Evolutionary conservation across 345 rosid species (phyloP).

Genomic region (Citrus australasica): DNA sequence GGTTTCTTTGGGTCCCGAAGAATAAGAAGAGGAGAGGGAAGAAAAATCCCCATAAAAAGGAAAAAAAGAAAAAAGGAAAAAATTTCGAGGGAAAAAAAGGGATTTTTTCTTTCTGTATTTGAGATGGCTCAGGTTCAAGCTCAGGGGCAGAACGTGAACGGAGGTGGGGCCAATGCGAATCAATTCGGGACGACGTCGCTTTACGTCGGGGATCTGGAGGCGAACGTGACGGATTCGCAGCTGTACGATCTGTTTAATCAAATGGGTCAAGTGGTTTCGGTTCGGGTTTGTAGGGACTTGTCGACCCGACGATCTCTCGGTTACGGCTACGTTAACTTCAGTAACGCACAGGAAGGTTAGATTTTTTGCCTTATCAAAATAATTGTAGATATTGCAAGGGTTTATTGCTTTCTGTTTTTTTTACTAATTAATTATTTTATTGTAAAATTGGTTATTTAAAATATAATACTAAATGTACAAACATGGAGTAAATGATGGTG

Average conservation of each 20-base stretch:
- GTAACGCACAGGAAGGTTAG: constrained; percentile 73
- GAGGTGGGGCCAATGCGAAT: constrained; percentile 26
- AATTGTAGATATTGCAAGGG: neutral
- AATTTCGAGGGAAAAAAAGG: neutral
- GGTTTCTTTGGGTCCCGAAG: constrained; percentile 27
- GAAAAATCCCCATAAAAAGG: constrained; percentile 18
- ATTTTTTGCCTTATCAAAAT: neutral
- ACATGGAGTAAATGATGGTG: too few relatives aligned
- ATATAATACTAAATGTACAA: too few relatives aligned
- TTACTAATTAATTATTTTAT: neutral
- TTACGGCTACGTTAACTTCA: constrained; percentile 84
- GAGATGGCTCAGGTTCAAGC: constrained; percentile 52
- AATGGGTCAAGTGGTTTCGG: constrained; percentile 77
- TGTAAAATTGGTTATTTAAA: neutral
- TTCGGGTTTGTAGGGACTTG: constrained; percentile 79
- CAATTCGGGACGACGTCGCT: constrained; percentile 77
- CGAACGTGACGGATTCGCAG: constrained; percentile 72
- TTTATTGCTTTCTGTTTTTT: neutral
- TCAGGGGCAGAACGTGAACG: constrained; percentile 42
- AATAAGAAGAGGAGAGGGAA: constrained; percentile 84
- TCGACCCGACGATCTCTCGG: constrained; percentile 79
- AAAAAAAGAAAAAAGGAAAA: constrained; percentile 1
- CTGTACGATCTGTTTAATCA: constrained; percentile 81
- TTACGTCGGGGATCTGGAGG: constrained; percentile 90
- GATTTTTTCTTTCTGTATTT: neutral